These are phyloP conservation scores for Geotrichum europaeum DNA, from an alignment of 1,139 yeast genomes.

Conservation along the genomic window DNA sequence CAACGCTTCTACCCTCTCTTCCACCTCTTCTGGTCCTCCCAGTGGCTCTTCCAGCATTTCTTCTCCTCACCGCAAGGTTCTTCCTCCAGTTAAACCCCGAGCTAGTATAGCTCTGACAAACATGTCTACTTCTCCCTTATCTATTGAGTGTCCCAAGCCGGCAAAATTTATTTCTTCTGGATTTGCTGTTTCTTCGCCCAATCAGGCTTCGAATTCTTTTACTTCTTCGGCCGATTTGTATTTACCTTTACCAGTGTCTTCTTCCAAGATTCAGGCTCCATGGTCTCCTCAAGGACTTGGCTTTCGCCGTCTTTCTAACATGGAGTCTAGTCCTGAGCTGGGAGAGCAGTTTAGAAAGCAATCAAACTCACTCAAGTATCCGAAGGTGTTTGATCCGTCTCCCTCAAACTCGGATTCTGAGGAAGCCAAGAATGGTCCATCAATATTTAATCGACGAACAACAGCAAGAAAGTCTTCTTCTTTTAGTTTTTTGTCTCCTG, in stretches of 20 bases:
- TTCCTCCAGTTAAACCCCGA: constrained; percentile 11
- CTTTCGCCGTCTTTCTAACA: constrained; percentile 24
- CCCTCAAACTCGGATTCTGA: constrained; percentile 70
- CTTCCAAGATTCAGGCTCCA: constrained; percentile 7
- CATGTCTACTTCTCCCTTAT: constrained; percentile 17
- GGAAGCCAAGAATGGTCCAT: constrained; percentile 49
- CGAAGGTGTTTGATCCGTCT: constrained; percentile 44
- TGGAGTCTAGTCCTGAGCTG: constrained; percentile 30
- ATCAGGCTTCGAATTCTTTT: constrained; percentile 1
- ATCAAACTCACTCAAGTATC: constrained; percentile 28
- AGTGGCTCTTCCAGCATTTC: constrained; percentile 13
- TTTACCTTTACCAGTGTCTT: constrained; percentile 17
- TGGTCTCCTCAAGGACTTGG: constrained; percentile 15
- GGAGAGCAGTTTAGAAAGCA: constrained; percentile 26
- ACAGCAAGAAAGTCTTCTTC: constrained; percentile 34
- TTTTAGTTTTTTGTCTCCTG: constrained; percentile 24
- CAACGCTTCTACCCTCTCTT: constrained; percentile 6
- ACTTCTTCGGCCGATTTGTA: constrained; percentile 2
- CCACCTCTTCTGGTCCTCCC: constrained; percentile 20
- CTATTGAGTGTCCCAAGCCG: constrained; percentile 10
- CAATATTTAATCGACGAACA: constrained; percentile 56
- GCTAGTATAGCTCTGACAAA: constrained; percentile 9
- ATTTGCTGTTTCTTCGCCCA: constrained; percentile 8
- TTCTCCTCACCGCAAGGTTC: constrained; percentile 15
- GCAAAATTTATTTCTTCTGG: not conserved